Percentiles rank a stretch among this genome's conserved stretches.
Evolutionary conservation across 2,329 filamentous ascomycete genomes (phyloP).

Genomic region (Xylariaceae sp.): DNA sequence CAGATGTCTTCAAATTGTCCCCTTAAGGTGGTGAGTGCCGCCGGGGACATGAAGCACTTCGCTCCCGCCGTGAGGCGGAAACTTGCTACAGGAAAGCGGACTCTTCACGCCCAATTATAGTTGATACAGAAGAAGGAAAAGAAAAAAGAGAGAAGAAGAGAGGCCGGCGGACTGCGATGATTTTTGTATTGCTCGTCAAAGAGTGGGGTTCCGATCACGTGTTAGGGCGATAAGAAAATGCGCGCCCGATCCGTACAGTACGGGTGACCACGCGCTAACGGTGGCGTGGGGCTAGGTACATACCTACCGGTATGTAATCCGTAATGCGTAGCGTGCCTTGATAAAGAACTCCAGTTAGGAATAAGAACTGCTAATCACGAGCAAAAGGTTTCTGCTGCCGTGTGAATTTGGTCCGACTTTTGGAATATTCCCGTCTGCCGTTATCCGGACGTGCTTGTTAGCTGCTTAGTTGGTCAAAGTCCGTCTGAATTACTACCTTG

Average conservation of each 20-base stretch:
- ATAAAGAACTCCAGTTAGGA: too few species aligned
- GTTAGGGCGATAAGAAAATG: not conserved
- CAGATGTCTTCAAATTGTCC: conserved; percentile 61
- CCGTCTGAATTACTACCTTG: too few species aligned
- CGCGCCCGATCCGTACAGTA: not conserved
- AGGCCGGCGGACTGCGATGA: conserved; percentile 10
- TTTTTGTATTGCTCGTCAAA: conserved; percentile 1
- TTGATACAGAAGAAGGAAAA: conserved; percentile 54
- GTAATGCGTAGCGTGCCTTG: too few species aligned
- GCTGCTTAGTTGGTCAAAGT: too few species aligned
- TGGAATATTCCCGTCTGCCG: too few species aligned
- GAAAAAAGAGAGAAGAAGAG: conserved; percentile 30
- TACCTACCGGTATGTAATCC: too few species aligned
- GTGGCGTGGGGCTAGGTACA: too few species aligned
- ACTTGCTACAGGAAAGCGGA: conserved; percentile 50
- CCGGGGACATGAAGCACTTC: conserved; percentile 60
- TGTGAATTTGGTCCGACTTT: too few species aligned
- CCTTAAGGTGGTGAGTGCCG: conserved; percentile 58
- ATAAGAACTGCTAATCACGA: too few species aligned
- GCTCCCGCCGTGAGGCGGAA: conserved; percentile 48
- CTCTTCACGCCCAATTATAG: conserved; percentile 76
- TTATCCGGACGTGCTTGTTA: too few species aligned
- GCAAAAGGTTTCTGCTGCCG: too few species aligned
- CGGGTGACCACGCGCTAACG: too few species aligned
- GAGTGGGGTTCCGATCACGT: conserved; percentile 4